These are phyloP conservation scores for Gonapodya sp. DNA, from an alignment of 192 early-diverging fungal species.

Conservation along the genomic window DNA sequence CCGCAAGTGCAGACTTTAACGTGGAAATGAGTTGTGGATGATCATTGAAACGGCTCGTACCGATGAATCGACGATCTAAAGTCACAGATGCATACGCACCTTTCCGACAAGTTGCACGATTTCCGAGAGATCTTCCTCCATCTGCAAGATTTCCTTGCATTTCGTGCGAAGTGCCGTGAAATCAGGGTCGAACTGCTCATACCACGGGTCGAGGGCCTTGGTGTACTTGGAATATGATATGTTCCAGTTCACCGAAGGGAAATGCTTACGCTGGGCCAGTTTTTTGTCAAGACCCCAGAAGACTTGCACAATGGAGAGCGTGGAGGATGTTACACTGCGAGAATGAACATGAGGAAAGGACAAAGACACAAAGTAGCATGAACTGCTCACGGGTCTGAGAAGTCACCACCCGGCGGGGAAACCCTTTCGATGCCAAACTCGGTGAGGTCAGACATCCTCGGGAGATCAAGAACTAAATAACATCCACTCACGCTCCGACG, in stretches of 20 bases:
- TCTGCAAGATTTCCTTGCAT: constrained; percentile 96
- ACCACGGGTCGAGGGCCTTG: constrained; percentile 92
- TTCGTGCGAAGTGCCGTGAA: constrained; percentile 84
- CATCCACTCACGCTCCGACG: constrained; percentile 73
- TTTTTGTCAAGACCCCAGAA: constrained; percentile 99
- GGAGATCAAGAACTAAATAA: constrained; percentile 11
- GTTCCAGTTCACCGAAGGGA: constrained; percentile 99
- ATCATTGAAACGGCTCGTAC: not conserved
- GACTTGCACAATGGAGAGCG: constrained; percentile 97
- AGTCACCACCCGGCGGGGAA: constrained; percentile 99
- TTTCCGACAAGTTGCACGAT: constrained; percentile 99
- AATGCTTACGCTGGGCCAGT: constrained; percentile 99
- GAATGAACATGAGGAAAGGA: not conserved
- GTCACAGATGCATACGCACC: constrained; percentile 27
- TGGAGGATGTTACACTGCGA: constrained; percentile 73
- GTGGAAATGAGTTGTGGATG: not conserved
- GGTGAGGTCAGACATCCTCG: not conserved
- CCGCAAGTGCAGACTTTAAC: constrained; percentile 60
- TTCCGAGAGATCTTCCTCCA: constrained; percentile 96
- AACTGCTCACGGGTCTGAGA: constrained; percentile 69
- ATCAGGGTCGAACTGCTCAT: constrained; percentile 90
- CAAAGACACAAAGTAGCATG: not conserved
- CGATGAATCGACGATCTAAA: constrained; percentile 1
- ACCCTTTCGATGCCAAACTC: constrained; percentile 42
- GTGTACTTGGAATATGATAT: constrained; percentile 96